phyloP scores from a whole-genome alignment of 2,329 filamentous ascomycete genomes.

The Chaetothyriales sp. region DNA sequence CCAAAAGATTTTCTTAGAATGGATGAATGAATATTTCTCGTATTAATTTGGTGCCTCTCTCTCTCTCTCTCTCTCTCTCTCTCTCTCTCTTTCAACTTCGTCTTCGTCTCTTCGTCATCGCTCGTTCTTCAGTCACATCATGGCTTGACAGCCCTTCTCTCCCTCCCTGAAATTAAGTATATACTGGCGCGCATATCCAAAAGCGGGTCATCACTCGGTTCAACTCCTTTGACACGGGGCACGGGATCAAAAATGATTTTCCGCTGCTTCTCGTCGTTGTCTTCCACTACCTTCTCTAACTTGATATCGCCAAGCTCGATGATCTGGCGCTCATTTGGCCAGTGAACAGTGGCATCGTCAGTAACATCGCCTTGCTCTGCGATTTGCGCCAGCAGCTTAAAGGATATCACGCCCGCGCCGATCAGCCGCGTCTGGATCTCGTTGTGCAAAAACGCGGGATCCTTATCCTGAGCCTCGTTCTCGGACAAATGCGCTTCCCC shows the following conservation, averaged over 20 bases:
- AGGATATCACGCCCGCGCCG: constrained; percentile 26
- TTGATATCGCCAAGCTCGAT: constrained; percentile 39
- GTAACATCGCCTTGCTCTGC: constrained; percentile 35
- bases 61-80: too few species aligned
- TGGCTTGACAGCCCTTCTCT: constrained; percentile 27
- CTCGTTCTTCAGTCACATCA: too few species aligned
- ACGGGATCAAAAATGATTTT: constrained; percentile 46
- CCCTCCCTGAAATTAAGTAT: constrained; percentile 42
- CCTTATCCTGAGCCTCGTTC: constrained; percentile 27
- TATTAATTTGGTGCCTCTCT: too few species aligned
- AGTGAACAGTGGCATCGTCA: constrained; percentile 37
- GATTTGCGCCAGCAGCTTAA: constrained; percentile 39
- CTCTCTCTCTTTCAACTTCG: too few species aligned
- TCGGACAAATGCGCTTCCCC: constrained; percentile 29
- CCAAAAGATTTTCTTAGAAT: too few species aligned
- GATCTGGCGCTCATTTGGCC: constrained; percentile 38
- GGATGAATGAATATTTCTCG: too few species aligned
- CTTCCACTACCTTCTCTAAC: constrained; percentile 28
- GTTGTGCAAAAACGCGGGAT: constrained; percentile 36
- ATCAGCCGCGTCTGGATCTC: constrained; percentile 29
- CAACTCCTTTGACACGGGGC: constrained; percentile 41
- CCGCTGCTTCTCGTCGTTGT: constrained; percentile 35
- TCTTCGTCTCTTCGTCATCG: too few species aligned
- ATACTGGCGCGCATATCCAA: constrained; percentile 42
- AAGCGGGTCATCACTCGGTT: constrained; percentile 41